Base-by-base conservation (phyloP, 768 basidiomycete species). In the Coprinopsis marcescibilis region DNA sequence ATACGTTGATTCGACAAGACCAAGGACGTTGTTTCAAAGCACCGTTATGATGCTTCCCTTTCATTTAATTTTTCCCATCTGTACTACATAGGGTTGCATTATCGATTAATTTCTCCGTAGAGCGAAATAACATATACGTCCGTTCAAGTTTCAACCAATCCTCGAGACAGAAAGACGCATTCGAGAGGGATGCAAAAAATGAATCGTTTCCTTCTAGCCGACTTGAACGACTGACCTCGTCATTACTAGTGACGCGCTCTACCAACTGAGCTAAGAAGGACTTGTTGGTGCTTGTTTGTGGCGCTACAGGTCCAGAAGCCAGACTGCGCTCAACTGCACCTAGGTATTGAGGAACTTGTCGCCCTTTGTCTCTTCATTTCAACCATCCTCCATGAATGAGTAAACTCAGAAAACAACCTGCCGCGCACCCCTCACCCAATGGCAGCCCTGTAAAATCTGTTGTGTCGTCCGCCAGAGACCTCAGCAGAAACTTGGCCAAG, bases 241-340 rank as follows among this genome's bases (percentile, higher is more conserved):
- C 76, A 78, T 78, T 76, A 77, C 71, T 76, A 80, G 76, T 79
- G 76, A 78, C 74, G 76, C 77, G 77, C 77, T 78, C 77, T 78
- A 78, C 44, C 50, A 55, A 49, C 53, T 46, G 50, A 51, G 53
- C 53, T 51, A 49, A 54, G 49, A 51, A 49, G 53, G 49, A 74
- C 38, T 27, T 14, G 11, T 20, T 10, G 21, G 21, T 25, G 8
- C 36, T 11, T 8, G 30, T 17, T 20, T 17, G 19, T 10, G 10
- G 36, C 8, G 8, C 17, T 17, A 38, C 36, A 20, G 36, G 17
- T 7, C 8, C 36, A 10, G 19, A 8, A 8, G 11, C 8, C 19
- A 38, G 8, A 10, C 8, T 8, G 17, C 5, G 5, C 10, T 6
- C 17, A 23, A 23, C 23, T 25, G 26, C 35, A 19, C 17, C 35